Conservation (phyloP, 768 basidiomycete species). For the Tulasnella sp. region DNA sequence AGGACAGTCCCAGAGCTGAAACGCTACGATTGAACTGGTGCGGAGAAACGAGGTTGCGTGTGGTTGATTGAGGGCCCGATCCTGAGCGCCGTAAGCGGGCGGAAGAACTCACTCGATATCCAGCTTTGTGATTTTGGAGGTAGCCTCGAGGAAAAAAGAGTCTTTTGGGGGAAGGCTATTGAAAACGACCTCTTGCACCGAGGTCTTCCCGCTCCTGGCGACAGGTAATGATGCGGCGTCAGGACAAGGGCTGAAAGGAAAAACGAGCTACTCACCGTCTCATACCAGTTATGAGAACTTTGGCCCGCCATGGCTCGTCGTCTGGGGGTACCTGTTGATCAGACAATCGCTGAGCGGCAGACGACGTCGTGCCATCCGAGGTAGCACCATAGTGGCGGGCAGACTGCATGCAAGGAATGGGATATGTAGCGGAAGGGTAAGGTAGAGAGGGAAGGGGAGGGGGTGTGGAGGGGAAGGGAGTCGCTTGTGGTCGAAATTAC, state of each 20-base stretch:
- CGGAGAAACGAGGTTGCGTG: conserved; percentile 7
- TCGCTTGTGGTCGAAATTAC: not conserved
- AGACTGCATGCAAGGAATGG: not conserved
- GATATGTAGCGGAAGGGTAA: not conserved
- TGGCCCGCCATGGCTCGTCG: conserved; percentile 14
- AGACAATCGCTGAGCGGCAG: not conserved
- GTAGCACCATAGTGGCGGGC: not conserved
- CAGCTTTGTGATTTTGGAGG: conserved; percentile 61
- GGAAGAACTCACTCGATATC: conserved; percentile 57
- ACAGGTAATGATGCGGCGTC: not conserved
- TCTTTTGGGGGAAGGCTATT: conserved; percentile 70
- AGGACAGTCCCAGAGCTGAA: conserved; percentile 94
- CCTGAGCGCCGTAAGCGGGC: not conserved
- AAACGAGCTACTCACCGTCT: conserved; percentile 11
- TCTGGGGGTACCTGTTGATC: not conserved
- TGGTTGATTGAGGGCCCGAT: conserved; percentile 1
- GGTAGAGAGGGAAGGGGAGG: not conserved
- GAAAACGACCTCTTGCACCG: conserved; percentile 85
- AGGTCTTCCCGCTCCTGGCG: conserved; percentile 79
- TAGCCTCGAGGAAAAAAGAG: conserved; percentile 81
- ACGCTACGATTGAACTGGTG: conserved; percentile 72
- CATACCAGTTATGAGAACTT: conserved; percentile 14
- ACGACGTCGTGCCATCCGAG: not conserved
- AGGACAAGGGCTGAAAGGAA: not conserved
- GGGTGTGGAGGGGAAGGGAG: not conserved